Evolutionary conservation across 768 basidiomycete species (phyloP), one percentile per base, ranked within the genome.

Genomic region (Cubamyces sp.): DNA sequence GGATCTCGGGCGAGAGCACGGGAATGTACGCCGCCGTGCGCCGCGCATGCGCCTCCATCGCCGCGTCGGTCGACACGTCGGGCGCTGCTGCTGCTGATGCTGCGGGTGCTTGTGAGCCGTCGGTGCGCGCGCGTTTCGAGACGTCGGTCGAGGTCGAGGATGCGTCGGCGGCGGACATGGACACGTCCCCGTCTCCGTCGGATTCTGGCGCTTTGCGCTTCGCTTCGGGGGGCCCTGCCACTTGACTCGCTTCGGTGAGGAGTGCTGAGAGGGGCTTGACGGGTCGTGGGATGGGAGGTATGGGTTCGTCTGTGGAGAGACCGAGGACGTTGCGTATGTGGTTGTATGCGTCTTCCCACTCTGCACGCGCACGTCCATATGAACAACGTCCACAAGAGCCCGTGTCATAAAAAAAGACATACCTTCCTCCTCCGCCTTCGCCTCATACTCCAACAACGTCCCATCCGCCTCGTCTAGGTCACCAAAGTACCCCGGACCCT

Each of bases 401-500:
- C n/a, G 23, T 40, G 41, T n/a, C n/a, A 25, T 34, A 5, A 37
- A 51, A 58, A 45, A 37, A 4, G 39, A 74, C 83, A 56, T 66
- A 91, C 93, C 90, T 70, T 87, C 84, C 59, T 88, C 82, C 73
- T 94, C 93, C 26, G 86, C 84, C 59, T 81, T 79, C 45, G 75
- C 75, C 75, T 98, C 96, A 61, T 81, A 91, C 56, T 84, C 80
- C 16, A 94, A 71, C 30, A 99, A 73, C n/a, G 75, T 76, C 8
- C 81, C 86, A 56, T 84, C 87, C 3, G 76, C 75, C 73, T 99
- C 96, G 70, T 98, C 96, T 15, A 88, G 67, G 70, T 99, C 94
- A 8, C 96, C 95, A 73, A 90, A 98, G 73, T 99, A 98, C 0
- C 84, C 82, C 0, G 92, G 92, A 0, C 90, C 92, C 70, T 94